Evolutionary conservation across 1,284 basidiomycete genomes (phyloP), one percentile per base, ranked within the genome.

Genomic region (Leccinum huronense): DNA sequence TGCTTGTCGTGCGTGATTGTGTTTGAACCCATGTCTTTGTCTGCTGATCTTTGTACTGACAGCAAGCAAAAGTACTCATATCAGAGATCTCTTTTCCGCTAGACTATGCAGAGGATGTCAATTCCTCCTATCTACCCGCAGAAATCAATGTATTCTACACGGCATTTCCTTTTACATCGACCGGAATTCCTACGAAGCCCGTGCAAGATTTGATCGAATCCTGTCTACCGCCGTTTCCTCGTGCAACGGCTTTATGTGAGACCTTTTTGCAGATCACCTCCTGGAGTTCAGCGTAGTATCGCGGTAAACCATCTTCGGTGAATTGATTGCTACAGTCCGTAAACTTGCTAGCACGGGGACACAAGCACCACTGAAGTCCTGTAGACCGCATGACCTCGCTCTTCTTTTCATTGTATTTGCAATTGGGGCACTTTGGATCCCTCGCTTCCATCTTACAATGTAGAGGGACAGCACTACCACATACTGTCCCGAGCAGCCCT

Each of bases 391-490:
- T 66, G 83, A 84, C 61, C 76, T 85, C 13, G 80, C 83, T 9
- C 71, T 85, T 56, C 72, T 84, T 63, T 77, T 84, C 19, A 76
- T 81, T 51, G 78, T 83, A n/a, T 73, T 85, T 14, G 83, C 80
- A 14, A 77, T 86, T 58, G 84, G 83, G 2, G 79, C 80, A 1
- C 72, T 85, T 78, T 84, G 5, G 83, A 86, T 68, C 76, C 82
- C 27, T 73, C 77, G 38, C 74, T 82, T 51, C 76, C 77, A 54
- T 80, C 84, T 3, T 84, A 83, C 66, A 83, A 81, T 66, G 73
- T 80, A 23, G 83, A 85, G 67, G 83, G 83, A 3, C 83, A 84
- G 63, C 81, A 84, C 68, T 86, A 85, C 68, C 81, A 84, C 67
- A 77, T 76, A 38, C 76, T 86, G 2, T 76, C 82, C 14, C 76